These are phyloP conservation scores for Epipyxis sp. DNA, from an alignment of 108 stramenopile genomes.

Conservation along the genomic window DNA sequence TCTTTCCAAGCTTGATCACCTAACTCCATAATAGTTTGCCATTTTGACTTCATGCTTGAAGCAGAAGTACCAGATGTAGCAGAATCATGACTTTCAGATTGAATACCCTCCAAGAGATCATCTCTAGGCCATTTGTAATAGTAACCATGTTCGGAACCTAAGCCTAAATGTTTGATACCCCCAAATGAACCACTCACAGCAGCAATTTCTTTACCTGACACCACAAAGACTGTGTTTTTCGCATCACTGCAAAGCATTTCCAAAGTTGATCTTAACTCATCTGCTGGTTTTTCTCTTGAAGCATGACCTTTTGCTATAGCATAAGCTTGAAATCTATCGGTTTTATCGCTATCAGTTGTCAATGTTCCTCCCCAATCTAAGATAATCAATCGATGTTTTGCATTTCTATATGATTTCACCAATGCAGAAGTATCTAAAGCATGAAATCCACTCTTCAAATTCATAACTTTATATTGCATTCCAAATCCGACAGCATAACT, in stretches of 20 bases:
- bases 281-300: slow-evolving; percentile 23
- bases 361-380: slow-evolving; percentile 68
- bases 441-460: slow-evolving; percentile 51
- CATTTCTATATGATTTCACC: background rate
- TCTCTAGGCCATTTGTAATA: slow-evolving; percentile 32
- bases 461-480: slow-evolving; percentile 83
- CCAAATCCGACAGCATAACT: slow-evolving; percentile 77
- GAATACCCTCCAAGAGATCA: no score
- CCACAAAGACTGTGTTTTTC: slow-evolving; percentile 56
- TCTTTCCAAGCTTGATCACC: slow-evolving; percentile 54
- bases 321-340: slow-evolving; percentile 16
- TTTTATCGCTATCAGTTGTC: slow-evolving; percentile 36
- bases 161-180: slow-evolving; percentile 37
- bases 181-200: slow-evolving; percentile 41
- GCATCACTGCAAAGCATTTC: slow-evolving; percentile 54
- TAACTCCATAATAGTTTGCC: slow-evolving; percentile 36
- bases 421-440: slow-evolving; percentile 33
- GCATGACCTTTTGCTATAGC: slow-evolving; percentile 36
- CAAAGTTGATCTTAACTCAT: slow-evolving; percentile 35
- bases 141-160: slow-evolving; percentile 58
- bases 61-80: background rate
- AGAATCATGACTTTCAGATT: background rate
- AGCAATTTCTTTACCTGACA: slow-evolving; percentile 51
- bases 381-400: slow-evolving; percentile 53
- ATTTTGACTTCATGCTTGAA: background rate